Percentiles rank a stretch among this genome's conserved stretches.
Conservation (phyloP, 2,329 filamentous ascomycete species). For the Camillea tinctor region DNA sequence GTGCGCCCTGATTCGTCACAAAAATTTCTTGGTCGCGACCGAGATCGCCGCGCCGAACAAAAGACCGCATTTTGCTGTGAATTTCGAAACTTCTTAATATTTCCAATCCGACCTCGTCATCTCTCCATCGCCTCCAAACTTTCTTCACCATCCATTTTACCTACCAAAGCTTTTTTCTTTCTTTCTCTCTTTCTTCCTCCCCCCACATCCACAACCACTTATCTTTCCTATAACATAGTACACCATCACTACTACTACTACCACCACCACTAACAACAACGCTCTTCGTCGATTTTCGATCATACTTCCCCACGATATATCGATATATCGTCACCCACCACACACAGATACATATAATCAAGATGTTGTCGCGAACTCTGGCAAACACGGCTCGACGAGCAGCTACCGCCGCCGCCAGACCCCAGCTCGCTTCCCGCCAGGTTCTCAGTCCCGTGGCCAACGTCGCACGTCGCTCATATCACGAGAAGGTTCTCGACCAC, state of each 20-base stretch:
- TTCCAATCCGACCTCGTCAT: conserved; percentile 5
- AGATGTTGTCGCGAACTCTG: conserved; percentile 48
- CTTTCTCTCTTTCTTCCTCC: not conserved
- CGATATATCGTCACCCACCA: conserved; percentile 2
- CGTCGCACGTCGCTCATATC: conserved; percentile 46
- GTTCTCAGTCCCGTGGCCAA: conserved; percentile 40
- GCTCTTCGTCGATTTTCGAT: not conserved
- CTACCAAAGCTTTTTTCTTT: not conserved
- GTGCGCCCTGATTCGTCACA: conserved; percentile 31
- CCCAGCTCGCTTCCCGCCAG: conserved; percentile 40
- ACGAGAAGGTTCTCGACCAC: conserved; percentile 72
- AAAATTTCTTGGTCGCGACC: conserved; percentile 26
- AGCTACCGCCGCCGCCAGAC: conserved; percentile 41
- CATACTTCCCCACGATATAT: not conserved
- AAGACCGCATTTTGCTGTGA: conserved; percentile 23
- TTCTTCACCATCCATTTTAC: not conserved
- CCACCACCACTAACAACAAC: not conserved
- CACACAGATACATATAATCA: conserved; percentile 18
- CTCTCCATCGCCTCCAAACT: conserved; percentile 5
- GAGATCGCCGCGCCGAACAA: conserved; percentile 31
- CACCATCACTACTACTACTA: too few species aligned
- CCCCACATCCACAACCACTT: not conserved
- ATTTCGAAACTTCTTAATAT: conserved; percentile 3
- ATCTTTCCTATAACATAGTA: not conserved
- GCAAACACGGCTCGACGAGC: conserved; percentile 40